phyloP scores from a whole-genome alignment of 257 asterid genomes.

The Scutellaria barbata region DNA sequence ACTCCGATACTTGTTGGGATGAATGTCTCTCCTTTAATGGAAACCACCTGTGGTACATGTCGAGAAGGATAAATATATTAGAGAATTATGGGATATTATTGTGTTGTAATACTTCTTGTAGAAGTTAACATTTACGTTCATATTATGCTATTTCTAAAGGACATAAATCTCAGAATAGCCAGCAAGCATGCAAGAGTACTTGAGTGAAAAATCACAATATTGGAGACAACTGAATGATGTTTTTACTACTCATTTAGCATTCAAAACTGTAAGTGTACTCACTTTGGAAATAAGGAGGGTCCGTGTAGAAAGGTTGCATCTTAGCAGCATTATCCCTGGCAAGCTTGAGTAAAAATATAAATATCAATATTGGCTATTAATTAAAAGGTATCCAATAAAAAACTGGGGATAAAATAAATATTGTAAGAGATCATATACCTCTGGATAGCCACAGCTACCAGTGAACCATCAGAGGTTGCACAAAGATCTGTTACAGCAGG shows the following conservation, averaged over 20 bases:
- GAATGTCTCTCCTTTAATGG: constrained; percentile 61
- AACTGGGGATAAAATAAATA: not conserved
- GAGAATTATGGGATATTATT: not conserved
- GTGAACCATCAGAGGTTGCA: constrained; percentile 63
- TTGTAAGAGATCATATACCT: constrained; percentile 45
- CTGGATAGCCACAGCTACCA: constrained; percentile 79
- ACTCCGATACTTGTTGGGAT: constrained; percentile 80
- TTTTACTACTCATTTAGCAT: not conserved
- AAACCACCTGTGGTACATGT: constrained; percentile 55
- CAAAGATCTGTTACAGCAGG: constrained; percentile 79
- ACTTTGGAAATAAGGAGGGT: constrained; percentile 66
- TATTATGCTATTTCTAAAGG: not conserved
- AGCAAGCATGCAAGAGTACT: not conserved
- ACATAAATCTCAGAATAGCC: not conserved
- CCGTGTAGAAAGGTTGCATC: constrained; percentile 57
- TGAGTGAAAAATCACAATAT: not conserved
- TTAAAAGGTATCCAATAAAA: not conserved
- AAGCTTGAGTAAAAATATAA: constrained; percentile 50
- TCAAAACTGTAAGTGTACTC: constrained; percentile 37
- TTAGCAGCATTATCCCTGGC: constrained; percentile 73
- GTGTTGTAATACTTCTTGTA: not conserved
- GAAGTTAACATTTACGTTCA: no score
- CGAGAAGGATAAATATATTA: no score
- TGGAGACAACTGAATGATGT: not conserved
- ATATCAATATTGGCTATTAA: not conserved